Evolutionary conservation across 495 filamentous ascomycete genomes (phyloP).

Genomic region (Penicillium lagena): DNA sequence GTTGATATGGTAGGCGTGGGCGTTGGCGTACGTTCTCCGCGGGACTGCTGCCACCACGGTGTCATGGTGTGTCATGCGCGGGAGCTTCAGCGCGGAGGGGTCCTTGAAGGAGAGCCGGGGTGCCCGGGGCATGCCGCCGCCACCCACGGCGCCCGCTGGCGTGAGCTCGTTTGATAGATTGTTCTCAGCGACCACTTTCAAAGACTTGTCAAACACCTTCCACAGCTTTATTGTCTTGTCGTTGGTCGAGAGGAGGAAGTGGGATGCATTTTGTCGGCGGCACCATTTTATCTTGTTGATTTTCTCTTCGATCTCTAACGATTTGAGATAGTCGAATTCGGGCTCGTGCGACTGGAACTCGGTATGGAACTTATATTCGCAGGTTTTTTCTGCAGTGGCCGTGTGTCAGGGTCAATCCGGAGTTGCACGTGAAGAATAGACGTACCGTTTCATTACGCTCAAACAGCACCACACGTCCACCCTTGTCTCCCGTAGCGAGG

Average conservation of each 20-base stretch:
- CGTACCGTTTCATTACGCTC: conserved; percentile 92
- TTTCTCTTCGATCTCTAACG: conserved; percentile 98
- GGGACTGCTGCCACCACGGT: conserved; percentile 97
- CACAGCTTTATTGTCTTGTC: conserved; percentile 99
- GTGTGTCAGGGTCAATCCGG: conserved; percentile 8
- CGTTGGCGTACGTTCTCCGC: conserved; percentile 92
- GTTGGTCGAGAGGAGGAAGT: conserved; percentile 97
- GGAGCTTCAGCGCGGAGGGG: conserved; percentile 80
- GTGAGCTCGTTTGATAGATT: conserved; percentile 94
- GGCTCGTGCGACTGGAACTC: conserved; percentile 99
- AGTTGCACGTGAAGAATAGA: conserved; percentile 3
- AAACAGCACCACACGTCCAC: conserved; percentile 91
- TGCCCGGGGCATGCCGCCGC: conserved; percentile 67
- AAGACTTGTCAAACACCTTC: conserved; percentile 99
- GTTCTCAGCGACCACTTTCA: conserved; percentile 98
- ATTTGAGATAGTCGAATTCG: conserved; percentile 99
- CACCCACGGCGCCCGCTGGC: conserved; percentile 63
- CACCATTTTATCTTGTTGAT: conserved; percentile 99
- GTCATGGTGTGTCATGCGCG: conserved; percentile 94
- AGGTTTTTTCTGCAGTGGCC: conserved; percentile 79
- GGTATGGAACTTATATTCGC: conserved; percentile 99
- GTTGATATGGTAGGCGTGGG: conserved; percentile 99
- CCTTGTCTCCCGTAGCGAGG: conserved; percentile 95
- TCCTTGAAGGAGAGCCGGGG: conserved; percentile 71
- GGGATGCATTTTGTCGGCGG: conserved; percentile 92